Evolutionary conservation across 2,329 filamentous ascomycete genomes (phyloP), one percentile per base, ranked within the genome.

Genomic region (Exophiala mesophila): DNA sequence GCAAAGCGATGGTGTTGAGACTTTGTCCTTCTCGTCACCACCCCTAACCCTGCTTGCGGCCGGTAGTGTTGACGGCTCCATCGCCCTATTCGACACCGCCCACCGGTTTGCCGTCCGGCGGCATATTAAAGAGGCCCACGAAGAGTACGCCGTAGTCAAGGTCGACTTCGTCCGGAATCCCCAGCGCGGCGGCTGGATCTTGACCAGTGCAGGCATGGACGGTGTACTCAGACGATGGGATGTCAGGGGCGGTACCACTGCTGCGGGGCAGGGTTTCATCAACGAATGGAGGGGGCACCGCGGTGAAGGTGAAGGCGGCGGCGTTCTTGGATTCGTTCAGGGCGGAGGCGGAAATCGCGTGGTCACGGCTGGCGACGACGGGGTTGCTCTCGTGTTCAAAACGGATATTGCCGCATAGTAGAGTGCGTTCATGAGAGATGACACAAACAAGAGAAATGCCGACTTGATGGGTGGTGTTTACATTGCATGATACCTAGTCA

Each of bases 201-300:
- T 97, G 39, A 97, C 90, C 2, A 87, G 80, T 51, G 89, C 83
- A 54, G 92, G 92, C 6, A 87, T 96, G 74, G 92, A 98, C 58
- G 90, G 92, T 13, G 88, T 89, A 0, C 79, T 98, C 15, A 75
- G 87, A 57, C 73, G 89, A 47, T 98, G 92, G 92, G 90, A 98
- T 65, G 72, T 78, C 4, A 66, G 82, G 32, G 82, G 81, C 41
- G 81, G 83, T 5, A 85, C 80, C 1, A 74, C 76, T 1, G 54
- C 54, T 9, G 79, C 78, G 2, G 78, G 74, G 6, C 79, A 80
- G 39, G 88, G 87, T 0, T 68, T 94, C 39, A 68, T 87, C 17
- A 83, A 82, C 52, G 89, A 96, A 66, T 97, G 89, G 89, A 88
- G 76, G 63, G 92, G 92, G 0, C 92, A 98, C 63, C 64, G 86